Evolutionary conservation across 2,329 filamentous ascomycete genomes (phyloP), one percentile per base, ranked within the genome.

Genomic region (Verticillium albo-atrum): DNA sequence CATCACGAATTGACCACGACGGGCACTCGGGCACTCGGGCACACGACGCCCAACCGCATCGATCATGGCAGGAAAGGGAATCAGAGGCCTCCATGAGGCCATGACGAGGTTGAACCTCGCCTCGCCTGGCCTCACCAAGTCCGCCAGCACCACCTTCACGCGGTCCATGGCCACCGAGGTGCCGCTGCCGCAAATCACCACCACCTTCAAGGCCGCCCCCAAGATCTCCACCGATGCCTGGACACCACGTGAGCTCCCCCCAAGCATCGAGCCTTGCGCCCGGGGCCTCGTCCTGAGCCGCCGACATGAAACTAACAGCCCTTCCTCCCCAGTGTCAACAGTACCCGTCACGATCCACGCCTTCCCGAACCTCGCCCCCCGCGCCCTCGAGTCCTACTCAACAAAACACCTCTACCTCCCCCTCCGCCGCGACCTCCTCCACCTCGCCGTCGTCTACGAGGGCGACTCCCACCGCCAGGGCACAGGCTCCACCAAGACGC

Each of bases 361-460:
- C 72, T 99, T 98, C 79, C 95, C 95, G 35, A 85, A 87, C 12
- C 87, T 97, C 76, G 92, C 97, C 75, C 95, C 95, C 26, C 79
- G 87, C 55, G 81, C 86, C 56, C 89, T 96, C 73, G 86, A 91
- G 71, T 77, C 85, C 68, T 98, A 93, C 80, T 88, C 90, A 47
- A 80, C 87, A 62, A 89, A 90, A 69, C 92, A 97, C 75, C 89
- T 99, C 52, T 80, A 90, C 71, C 85, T 98, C 34, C 95, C 95
- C 3, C 83, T 97, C 54, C 90, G 95, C 61, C 88, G 89, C 72
- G 95, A 99, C 74, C 87, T 99, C 65, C 87, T 99, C 58, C 94
- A 99, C 78, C 87, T 91, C 64, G 95, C 95, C 60, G 86, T 99
- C 60, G 79, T 97, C 67, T 98, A 89, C 81, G 95, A 99, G 78